A percentile compares a stretch with the other conserved stretches of the same genome.
Evolutionary conservation across 176 grass and related monocot species (phyloP).

Genomic region (Chrysopogon serrulatus): DNA sequence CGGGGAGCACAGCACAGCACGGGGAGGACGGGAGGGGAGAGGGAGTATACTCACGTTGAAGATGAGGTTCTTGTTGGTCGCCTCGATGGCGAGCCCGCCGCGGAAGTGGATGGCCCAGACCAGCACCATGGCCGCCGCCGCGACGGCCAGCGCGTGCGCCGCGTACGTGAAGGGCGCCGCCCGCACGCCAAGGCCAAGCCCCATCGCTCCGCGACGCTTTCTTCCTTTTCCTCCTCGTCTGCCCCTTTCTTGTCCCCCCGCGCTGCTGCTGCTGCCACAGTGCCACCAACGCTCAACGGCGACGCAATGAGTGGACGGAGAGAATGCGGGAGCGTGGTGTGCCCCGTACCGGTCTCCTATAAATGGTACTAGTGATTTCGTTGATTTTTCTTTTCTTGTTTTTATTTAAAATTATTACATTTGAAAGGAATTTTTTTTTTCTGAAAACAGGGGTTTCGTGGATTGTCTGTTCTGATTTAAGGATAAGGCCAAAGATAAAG

Average conservation of each 20-base stretch:
- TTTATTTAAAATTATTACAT: not conserved
- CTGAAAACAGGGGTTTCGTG: not conserved
- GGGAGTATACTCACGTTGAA: conserved; percentile 48
- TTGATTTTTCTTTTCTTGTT: not conserved
- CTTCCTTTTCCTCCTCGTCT: not conserved
- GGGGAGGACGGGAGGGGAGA: not conserved
- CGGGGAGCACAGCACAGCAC: not conserved
- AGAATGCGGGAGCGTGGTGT: conserved; percentile 12
- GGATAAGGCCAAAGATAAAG: not conserved
- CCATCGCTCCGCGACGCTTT: not conserved
- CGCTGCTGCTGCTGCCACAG: not conserved
- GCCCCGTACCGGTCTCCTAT: not conserved
- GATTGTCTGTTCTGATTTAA: not conserved
- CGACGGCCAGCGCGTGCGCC: conserved; percentile 57
- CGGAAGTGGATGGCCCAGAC: conserved; percentile 75
- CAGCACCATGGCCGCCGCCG: conserved; percentile 56
- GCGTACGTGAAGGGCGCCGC: conserved; percentile 73
- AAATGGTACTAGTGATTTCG: not conserved
- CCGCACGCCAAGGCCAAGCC: conserved; percentile 41
- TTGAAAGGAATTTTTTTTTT: not conserved
- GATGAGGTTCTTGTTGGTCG: conserved; percentile 76
- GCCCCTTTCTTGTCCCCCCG: not conserved
- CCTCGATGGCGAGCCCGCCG: conserved; percentile 60
- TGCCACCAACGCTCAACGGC: not conserved
- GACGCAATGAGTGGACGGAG: not conserved